Evolutionary conservation across 495 filamentous ascomycete species (phyloP), one percentile per base, ranked within the genome.

Genomic region (Aspergillus ellipticus): DNA sequence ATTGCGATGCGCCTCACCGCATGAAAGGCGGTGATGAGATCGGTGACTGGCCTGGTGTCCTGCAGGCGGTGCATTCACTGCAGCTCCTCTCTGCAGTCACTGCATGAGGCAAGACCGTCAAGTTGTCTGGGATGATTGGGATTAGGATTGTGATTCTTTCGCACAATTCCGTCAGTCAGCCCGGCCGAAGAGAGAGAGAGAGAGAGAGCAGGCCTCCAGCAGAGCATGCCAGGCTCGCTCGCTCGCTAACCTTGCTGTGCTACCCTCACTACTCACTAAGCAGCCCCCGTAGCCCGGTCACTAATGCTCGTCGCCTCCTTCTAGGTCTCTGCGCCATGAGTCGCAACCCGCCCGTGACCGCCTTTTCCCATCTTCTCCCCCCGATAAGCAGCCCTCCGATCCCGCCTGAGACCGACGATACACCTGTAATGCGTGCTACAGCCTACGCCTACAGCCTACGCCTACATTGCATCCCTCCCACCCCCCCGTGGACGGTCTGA

Each of bases 11-110:
- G 59, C 69, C 73, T 76, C 74, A 76, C 74, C 74, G 74, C 74
- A 76, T 62, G 59, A 64, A 73, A 74, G 73, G 72, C 70, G 72
- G 72, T 74, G 73, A 74, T 70, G 63, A 64, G 55, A 61, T 67
- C 63, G 66, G 55, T 63, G 59, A 66, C 53, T 20, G 24, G 24
- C 24, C 24, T 28, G 24, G 4, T 28, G 3, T 3, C 24, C 24
- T 28, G 24, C 24, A 28, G 24, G 24, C 24, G 24, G 24, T 28
- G 24, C 24, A 28, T 28, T 28, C 24, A 28, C 24, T n/a, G n/a
- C n/a, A n/a, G n/a, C n/a, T 2, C 8, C 16, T 6, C 24, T 24
- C 24, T 10, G 13, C 1, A 0, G 17, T 7, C 17, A 20, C 7
- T 22, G 20, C 19, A 22, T 7, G 19, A 7, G n/a, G 3, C 42